Evolutionary conservation across 306 rosid genomes (phyloP).

Genomic region (Malus sylvestris): DNA sequence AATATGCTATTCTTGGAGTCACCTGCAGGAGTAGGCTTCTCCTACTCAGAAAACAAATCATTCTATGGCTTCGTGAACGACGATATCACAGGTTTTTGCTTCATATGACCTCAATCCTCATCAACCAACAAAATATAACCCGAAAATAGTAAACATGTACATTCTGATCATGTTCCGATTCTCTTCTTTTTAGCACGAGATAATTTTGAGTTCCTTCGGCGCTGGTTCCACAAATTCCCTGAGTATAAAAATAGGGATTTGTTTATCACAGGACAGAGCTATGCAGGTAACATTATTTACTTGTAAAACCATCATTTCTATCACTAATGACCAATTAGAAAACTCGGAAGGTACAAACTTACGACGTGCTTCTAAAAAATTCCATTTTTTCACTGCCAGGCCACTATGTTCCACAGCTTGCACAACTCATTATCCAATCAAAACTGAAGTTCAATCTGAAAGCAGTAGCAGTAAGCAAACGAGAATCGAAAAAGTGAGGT

Average conservation of each 20-base stretch:
- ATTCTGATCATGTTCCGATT: not conserved
- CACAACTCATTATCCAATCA: no score
- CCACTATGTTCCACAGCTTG: slow-evolving; percentile 14
- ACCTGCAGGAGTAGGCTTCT: slow-evolving; percentile 64
- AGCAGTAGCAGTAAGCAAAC: no score
- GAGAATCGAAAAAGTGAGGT: no score
- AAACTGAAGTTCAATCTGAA: no score
- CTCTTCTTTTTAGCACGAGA: slow-evolving; percentile 26
- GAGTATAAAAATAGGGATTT: slow-evolving; percentile 24
- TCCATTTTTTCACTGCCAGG: slow-evolving; percentile 6
- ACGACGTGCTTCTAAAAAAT: not conserved
- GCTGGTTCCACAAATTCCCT: slow-evolving; percentile 36
- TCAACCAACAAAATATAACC: no score
- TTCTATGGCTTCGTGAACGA: no score
- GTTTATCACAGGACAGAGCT: slow-evolving; percentile 34
- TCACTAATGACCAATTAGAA: not conserved
- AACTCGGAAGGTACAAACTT: not conserved
- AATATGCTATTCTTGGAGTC: slow-evolving; percentile 61
- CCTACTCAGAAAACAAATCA: no score
- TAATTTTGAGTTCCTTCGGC: slow-evolving; percentile 22
- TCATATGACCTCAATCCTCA: slow-evolving; percentile 11
- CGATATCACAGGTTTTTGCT: no score
- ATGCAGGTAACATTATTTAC: slow-evolving; percentile 22
- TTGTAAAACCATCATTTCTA: not conserved
- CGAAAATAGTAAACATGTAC: no score